phyloP scores from a whole-genome alignment of 2,329 filamentous ascomycete species.

The Myotisia sp. region DNA sequence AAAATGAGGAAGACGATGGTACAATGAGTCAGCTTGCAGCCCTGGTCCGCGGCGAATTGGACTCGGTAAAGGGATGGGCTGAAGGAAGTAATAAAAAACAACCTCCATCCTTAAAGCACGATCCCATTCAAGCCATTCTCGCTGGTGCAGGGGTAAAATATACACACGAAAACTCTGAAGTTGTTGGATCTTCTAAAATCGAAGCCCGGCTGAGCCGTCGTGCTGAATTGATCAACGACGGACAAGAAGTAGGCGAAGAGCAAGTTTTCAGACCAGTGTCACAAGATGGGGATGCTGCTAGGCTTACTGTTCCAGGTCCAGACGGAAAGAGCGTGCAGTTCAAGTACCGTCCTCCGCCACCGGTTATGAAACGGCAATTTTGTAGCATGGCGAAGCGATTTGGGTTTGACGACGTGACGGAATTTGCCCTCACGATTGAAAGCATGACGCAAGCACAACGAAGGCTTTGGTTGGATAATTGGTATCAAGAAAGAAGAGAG shows the following conservation, averaged over 20 bases:
- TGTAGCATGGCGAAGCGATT: slow-evolving; percentile 75
- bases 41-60: slow-evolving; percentile 37
- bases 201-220: slow-evolving; percentile 69
- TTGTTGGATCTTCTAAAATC: slow-evolving; percentile 82
- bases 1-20: slow-evolving; percentile 45
- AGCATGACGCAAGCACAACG: slow-evolving; percentile 75
- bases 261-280: slow-evolving; percentile 24
- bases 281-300: slow-evolving; percentile 6
- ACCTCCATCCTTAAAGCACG: slow-evolving; percentile 33
- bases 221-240: slow-evolving; percentile 40
- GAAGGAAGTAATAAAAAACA: slow-evolving; percentile 23
- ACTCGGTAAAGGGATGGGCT: slow-evolving; percentile 28
- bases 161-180: slow-evolving; percentile 90
- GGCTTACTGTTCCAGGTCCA: slow-evolving; percentile 10
- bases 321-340: slow-evolving; percentile 36
- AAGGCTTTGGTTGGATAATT: slow-evolving; percentile 61
- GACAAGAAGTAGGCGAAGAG: slow-evolving; percentile 19
- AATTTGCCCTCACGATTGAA: slow-evolving; percentile 85
- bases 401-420: slow-evolving; percentile 59
- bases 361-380: slow-evolving; percentile 68
- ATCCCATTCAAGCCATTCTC: slow-evolving; percentile 79
- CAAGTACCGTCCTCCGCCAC: slow-evolving; percentile 57
- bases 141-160: slow-evolving; percentile 81
- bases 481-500: slow-evolving; percentile 57
- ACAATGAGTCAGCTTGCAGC: slow-evolving; percentile 60